phyloP scores from a whole-genome alignment of 75 land plant species.

The Selaginella tamariscina region DNA sequence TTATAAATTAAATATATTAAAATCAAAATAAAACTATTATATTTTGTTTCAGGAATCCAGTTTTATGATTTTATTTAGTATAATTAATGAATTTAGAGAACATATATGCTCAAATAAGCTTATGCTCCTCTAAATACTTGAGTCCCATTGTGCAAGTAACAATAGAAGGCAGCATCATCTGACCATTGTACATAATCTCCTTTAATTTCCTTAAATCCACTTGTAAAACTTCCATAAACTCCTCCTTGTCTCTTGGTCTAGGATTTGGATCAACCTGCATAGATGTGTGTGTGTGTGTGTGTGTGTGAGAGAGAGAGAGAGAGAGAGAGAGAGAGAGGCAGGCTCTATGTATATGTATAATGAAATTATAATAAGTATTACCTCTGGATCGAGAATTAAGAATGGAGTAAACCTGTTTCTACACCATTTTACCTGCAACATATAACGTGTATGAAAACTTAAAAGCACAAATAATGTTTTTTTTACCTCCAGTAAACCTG shows the following conservation, averaged over 20 bases:
- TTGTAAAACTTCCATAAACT: constrained; percentile 22
- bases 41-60: too few relatives aligned
- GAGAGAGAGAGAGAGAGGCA: too few relatives aligned
- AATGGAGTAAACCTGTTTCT: constrained; percentile 25
- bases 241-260: constrained; percentile 17
- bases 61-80: too few relatives aligned
- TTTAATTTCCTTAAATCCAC: constrained; percentile 17
- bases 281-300: too few relatives aligned
- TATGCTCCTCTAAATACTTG: constrained; percentile 14
- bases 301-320: too few relatives aligned
- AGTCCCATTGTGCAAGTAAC: constrained; percentile 26
- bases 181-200: constrained; percentile 25
- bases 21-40: too few relatives aligned
- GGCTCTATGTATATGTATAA: too few relatives aligned
- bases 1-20: too few relatives aligned
- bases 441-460: constrained; percentile 18
- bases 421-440: constrained; percentile 34
- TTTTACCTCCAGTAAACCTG: constrained; percentile 22
- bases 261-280: constrained; percentile 17
- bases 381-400: constrained; percentile 21
- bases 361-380: constrained; percentile 2
- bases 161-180: constrained; percentile 27
- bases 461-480: neutral
- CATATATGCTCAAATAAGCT: too few relatives aligned
- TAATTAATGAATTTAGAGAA: too few relatives aligned